A percentile compares a stretch with the other conserved stretches of the same genome.
Conservation (phyloP, 148 eudicot species). For the Limonium bicolor region DNA sequence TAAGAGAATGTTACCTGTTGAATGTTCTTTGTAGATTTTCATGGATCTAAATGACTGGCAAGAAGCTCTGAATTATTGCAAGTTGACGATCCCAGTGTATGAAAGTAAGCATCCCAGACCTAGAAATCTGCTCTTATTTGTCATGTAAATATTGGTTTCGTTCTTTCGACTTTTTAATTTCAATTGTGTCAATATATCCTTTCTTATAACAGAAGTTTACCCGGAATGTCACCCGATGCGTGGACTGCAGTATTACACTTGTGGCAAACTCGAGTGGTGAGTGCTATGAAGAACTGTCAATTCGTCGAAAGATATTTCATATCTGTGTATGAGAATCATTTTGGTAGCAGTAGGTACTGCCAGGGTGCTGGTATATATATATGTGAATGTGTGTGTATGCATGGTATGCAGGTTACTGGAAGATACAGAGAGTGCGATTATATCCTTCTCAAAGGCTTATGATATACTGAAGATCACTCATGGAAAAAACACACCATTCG, state of each 20-base stretch:
- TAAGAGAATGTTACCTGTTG: no score
- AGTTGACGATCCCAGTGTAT: conserved; percentile 66
- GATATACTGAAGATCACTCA: conserved; percentile 64
- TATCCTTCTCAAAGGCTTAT: conserved; percentile 52
- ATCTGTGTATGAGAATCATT: no score
- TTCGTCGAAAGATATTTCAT: not conserved
- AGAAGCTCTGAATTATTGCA: conserved; percentile 55
- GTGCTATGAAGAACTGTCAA: not conserved
- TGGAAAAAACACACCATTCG: conserved; percentile 52
- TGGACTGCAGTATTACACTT: conserved; percentile 82
- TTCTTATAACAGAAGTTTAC: conserved; percentile 48
- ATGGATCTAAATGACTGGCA: conserved; percentile 80
- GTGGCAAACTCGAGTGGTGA: conserved; percentile 93
- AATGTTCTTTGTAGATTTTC: conserved; percentile 33
- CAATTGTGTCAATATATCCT: not conserved
- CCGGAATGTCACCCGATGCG: conserved; percentile 71
- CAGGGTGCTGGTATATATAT: no score
- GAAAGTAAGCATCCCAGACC: conserved; percentile 36
- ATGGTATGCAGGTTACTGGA: conserved; percentile 55
- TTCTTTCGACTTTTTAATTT: not conserved
- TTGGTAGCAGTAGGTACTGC: no score
- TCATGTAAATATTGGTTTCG: not conserved
- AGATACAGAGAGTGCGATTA: conserved; percentile 44
- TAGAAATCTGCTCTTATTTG: not conserved
- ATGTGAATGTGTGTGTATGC: not conserved